A percentile compares a stretch with the other conserved stretches of the same genome.
These are phyloP conservation scores for Marasmius sp. DNA, from an alignment of 1,284 basidiomycete genomes.

Conservation along the genomic window DNA sequence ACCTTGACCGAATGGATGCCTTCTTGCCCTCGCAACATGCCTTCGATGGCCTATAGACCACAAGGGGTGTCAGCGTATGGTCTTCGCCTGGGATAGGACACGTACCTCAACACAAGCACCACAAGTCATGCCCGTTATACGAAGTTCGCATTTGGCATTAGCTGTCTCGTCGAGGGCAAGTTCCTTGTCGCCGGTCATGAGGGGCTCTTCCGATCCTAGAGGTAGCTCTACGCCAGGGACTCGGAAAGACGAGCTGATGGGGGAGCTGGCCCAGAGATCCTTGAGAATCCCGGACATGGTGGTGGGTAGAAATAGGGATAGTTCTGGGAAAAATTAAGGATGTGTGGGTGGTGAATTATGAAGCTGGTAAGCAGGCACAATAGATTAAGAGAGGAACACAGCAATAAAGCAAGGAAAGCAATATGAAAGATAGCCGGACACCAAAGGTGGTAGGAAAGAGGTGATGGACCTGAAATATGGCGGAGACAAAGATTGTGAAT, in stretches of 20 bases:
- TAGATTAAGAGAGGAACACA: no score
- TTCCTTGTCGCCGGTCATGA: slow-evolving; percentile 26
- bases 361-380: neutral
- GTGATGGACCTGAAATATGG: no score
- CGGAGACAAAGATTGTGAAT: no score
- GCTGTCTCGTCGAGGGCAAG: slow-evolving; percentile 13
- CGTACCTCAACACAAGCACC: slow-evolving; percentile 86
- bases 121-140: slow-evolving; percentile 92
- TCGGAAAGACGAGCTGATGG: slow-evolving; percentile 20
- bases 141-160: slow-evolving; percentile 62
- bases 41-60: slow-evolving; percentile 79
- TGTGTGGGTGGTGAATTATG: neutral
- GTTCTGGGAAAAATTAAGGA: neutral
- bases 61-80: neutral
- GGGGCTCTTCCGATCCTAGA: slow-evolving; percentile 31
- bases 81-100: slow-evolving; percentile 3
- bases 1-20: slow-evolving; percentile 91
- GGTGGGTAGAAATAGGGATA: neutral
- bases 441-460: no score
- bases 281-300: slow-evolving; percentile 29
- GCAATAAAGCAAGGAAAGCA: neutral
- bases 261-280: slow-evolving; percentile 27
- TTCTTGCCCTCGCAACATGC: slow-evolving; percentile 78
- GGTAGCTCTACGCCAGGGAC: slow-evolving; percentile 26
- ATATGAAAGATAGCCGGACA: neutral